Evolutionary conservation across 805 yeast species (phyloP), one percentile per base, ranked within the genome.

Genomic region (Wickerhamomyces queroliae): DNA sequence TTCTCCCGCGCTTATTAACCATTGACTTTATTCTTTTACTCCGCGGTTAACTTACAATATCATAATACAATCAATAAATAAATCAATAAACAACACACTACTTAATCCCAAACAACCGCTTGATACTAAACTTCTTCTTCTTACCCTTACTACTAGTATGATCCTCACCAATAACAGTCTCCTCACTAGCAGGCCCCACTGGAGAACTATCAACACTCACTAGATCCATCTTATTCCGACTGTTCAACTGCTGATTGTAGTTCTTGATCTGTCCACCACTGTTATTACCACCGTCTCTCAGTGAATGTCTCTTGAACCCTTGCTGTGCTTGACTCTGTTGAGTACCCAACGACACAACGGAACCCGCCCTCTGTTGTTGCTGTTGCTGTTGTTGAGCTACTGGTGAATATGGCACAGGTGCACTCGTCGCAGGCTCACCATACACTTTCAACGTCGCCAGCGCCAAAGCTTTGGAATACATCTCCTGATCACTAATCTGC

Each of bases 371-470:
- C n/a, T n/a, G n/a, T n/a, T n/a, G n/a, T n/a, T n/a, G n/a, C n/a
- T n/a, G n/a, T n/a, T n/a, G n/a, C n/a, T n/a, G n/a, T n/a, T n/a
- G n/a, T n/a, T n/a, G n/a, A n/a, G n/a, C n/a, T n/a, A n/a, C n/a
- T n/a, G n/a, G n/a, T n/a, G n/a, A n/a, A n/a, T n/a, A n/a, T n/a
- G n/a, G n/a, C n/a, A n/a, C n/a, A n/a, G n/a, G n/a, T n/a, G n/a
- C n/a, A n/a, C n/a, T n/a, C n/a, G n/a, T n/a, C n/a, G n/a, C n/a
- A n/a, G 29, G 8, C 24, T 57, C 62, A 4, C 79, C 80, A 49
- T 76, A 76, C 2, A 78, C 83, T 41, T 65, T 74, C 37, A 63
- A 66, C 52, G 66, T 63, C 1, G 85, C 84, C 9, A 72, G 70
- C 46, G 69, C 71, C 44, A 69, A 61, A 0, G 84, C 84, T 42